phyloP scores from a whole-genome alignment of 1,284 basidiomycete genomes.

The Puccinia horiana region DNA sequence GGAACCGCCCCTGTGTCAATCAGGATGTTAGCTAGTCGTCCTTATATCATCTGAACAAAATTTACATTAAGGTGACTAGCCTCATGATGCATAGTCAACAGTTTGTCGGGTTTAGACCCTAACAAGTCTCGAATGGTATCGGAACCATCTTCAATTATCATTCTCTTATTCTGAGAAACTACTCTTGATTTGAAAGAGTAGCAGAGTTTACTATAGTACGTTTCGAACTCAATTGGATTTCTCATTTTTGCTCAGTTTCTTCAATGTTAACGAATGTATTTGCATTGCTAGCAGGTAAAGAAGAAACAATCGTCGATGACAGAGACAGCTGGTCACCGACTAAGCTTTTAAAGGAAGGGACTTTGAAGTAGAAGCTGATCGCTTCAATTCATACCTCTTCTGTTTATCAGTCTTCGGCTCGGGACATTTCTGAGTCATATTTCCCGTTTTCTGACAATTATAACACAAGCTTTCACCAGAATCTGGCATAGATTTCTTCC shows the following conservation, averaged over 20 bases:
- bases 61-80: background rate
- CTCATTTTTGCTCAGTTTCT: background rate
- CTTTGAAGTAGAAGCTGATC: background rate
- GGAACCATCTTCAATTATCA: background rate
- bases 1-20: constrained; percentile 14
- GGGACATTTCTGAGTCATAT: background rate
- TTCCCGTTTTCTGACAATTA: background rate
- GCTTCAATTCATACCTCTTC: background rate
- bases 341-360: constrained; percentile 13
- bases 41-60: background rate
- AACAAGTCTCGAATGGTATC: background rate
- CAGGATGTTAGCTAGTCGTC: background rate
- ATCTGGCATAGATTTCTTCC: background rate
- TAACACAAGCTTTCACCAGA: background rate
- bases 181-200: background rate
- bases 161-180: too few species aligned
- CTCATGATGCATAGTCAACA: background rate
- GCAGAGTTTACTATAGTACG: background rate
- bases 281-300: background rate
- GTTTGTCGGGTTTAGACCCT: background rate
- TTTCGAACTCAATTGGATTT: background rate
- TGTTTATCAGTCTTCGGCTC: background rate
- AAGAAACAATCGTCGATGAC: background rate
- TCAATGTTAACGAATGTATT: background rate
- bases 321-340: background rate